A percentile compares a stretch with the other conserved stretches of the same genome.
Conservation (phyloP, 345 rosid species). For the Acer yangbiense region DNA sequence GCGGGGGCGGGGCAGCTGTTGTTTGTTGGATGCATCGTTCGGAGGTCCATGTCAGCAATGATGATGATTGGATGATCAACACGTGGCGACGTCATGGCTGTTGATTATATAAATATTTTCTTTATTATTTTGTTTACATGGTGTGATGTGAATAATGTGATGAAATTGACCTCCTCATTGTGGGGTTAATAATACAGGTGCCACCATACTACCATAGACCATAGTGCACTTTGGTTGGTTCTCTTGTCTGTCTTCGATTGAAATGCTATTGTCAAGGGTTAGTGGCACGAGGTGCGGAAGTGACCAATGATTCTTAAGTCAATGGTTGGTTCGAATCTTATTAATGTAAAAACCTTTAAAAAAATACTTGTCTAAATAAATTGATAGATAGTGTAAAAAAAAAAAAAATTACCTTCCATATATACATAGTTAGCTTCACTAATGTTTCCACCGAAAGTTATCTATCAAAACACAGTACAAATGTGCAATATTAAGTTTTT, state of each 20-base stretch:
- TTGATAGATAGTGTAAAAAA: too few species aligned
- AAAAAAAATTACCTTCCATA: too few species aligned
- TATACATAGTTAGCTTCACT: not conserved
- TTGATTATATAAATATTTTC: not conserved
- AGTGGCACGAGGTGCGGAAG: not conserved
- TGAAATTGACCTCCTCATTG: not conserved
- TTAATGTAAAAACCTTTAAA: too few species aligned
- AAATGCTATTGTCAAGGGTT: not conserved
- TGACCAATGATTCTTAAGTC: not conserved
- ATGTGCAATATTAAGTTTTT: too few species aligned
- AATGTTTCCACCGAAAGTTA: not conserved
- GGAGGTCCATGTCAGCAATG: slow-evolving; percentile 14
- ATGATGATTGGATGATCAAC: not conserved
- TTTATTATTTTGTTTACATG: too few species aligned
- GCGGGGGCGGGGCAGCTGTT: not conserved
- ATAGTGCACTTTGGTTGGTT: too few species aligned
- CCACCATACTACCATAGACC: too few species aligned
- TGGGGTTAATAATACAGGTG: not conserved
- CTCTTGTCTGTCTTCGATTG: too few species aligned
- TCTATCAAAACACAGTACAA: not conserved
- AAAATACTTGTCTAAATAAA: too few species aligned
- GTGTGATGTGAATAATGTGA: not conserved
- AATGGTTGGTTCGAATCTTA: too few species aligned
- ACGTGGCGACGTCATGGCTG: slow-evolving; percentile 16
- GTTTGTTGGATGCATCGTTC: not conserved